phyloP scores from a whole-genome alignment of 179 eudicot genomes.

The Gypsophila paniculata region DNA sequence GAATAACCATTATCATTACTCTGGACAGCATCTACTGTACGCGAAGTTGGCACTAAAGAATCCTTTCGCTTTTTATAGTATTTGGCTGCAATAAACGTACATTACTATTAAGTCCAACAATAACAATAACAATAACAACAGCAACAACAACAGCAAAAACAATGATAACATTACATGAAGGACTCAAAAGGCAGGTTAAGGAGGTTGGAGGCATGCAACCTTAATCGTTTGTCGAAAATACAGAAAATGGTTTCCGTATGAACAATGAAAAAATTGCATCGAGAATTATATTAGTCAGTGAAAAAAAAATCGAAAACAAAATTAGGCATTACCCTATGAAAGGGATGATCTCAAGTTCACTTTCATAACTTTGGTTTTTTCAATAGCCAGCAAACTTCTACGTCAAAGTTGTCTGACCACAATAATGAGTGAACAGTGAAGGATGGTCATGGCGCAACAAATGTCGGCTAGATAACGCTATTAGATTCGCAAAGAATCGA shows the following conservation, averaged over 20 bases:
- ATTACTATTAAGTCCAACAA: not conserved
- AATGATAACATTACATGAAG: too few species aligned
- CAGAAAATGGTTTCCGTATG: not conserved
- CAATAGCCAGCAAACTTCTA: not conserved
- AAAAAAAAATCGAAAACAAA: too few species aligned
- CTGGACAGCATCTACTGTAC: constrained; percentile 5
- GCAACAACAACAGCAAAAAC: too few species aligned
- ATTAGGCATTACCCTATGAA: not conserved
- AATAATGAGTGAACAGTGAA: not conserved
- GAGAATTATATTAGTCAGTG: too few species aligned
- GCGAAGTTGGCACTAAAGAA: constrained; percentile 7
- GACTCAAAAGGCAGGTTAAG: too few species aligned
- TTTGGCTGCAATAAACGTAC: constrained; percentile 25
- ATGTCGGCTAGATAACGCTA: not conserved
- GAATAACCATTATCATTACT: constrained; percentile 3
- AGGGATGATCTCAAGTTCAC: constrained; percentile 2
- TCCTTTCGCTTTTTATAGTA: constrained; percentile 20
- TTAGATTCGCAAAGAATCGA: not conserved
- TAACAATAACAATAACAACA: too few species aligned
- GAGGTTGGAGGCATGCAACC: too few species aligned
- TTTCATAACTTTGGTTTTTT: not conserved
- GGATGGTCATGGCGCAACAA: not conserved
- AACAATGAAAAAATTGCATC: not conserved
- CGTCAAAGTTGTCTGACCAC: not conserved
- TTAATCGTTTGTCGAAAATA: too few species aligned